A percentile compares a stretch with the other conserved stretches of the same genome.
Evolutionary conservation across 2,329 filamentous ascomycete genomes (phyloP).

Genomic region (Teratosphaeria viscida): DNA sequence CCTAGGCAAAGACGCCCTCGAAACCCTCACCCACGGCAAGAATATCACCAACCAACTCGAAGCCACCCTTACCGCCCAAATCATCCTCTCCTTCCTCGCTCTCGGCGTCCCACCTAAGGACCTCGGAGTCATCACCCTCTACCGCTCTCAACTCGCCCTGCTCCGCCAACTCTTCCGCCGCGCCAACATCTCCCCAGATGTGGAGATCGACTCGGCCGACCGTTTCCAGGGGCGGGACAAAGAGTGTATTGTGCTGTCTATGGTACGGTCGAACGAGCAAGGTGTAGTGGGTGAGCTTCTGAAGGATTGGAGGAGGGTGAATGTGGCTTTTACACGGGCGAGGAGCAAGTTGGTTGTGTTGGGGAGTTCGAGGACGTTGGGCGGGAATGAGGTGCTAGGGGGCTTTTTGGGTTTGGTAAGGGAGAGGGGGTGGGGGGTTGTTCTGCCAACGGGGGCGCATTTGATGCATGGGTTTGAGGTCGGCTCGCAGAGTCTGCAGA

Average conservation of each 20-base stretch:
- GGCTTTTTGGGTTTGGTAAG: slow-evolving; percentile 71
- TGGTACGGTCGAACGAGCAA: slow-evolving; percentile 77
- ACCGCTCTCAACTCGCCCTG: slow-evolving; percentile 80
- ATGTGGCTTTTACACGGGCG: slow-evolving; percentile 88
- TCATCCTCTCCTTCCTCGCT: slow-evolving; percentile 68
- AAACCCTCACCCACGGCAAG: slow-evolving; percentile 62
- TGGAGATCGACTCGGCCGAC: slow-evolving; percentile 96
- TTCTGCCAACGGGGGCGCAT: slow-evolving; percentile 39
- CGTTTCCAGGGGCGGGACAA: slow-evolving; percentile 96
- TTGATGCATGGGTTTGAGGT: slow-evolving; percentile 16
- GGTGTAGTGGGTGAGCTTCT: slow-evolving; percentile 81
- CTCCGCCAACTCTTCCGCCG: slow-evolving; percentile 57
- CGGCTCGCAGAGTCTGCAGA: slow-evolving; percentile 13
- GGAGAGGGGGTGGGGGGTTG: slow-evolving; percentile 64
- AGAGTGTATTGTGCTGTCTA: slow-evolving; percentile 75
- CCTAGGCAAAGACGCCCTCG: slow-evolving; percentile 53
- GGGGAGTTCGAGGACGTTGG: slow-evolving; percentile 70
- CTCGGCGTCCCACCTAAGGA: slow-evolving; percentile 63
- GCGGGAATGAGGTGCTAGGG: slow-evolving; percentile 60
- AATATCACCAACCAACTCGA: slow-evolving; percentile 85
- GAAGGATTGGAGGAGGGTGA: slow-evolving; percentile 85
- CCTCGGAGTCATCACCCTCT: slow-evolving; percentile 94
- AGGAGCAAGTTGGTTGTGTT: slow-evolving; percentile 85
- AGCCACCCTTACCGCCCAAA: slow-evolving; percentile 63
- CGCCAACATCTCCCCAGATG: slow-evolving; percentile 37